Conservation (phyloP, 345 rosid genomes). For the Brassica carinata region DNA sequence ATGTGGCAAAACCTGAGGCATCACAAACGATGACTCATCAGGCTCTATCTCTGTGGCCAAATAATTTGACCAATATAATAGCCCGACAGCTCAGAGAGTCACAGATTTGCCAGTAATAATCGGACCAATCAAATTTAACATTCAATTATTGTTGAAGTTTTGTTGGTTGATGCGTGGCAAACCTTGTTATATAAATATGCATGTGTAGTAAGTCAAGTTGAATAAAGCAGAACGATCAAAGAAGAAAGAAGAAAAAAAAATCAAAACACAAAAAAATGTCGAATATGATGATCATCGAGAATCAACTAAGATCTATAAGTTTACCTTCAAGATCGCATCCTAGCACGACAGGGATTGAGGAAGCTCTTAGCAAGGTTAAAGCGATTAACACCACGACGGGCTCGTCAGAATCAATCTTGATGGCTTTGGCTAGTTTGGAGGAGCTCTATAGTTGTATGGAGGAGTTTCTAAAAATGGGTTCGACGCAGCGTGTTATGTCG, state of each 20-base stretch:
- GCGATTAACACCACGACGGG: conserved; percentile 35
- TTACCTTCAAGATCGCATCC: conserved; percentile 79
- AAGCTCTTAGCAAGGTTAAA: conserved; percentile 54
- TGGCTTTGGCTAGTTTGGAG: conserved; percentile 46
- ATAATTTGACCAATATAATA: conserved; percentile 37
- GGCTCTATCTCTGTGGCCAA: conserved; percentile 29
- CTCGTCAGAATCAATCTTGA: conserved; percentile 44
- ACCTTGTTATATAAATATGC: conserved; percentile 15
- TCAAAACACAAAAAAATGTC: conserved; percentile 17
- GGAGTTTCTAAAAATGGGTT: conserved; percentile 56
- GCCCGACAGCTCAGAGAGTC: conserved; percentile 44
- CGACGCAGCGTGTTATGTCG: conserved; percentile 55
- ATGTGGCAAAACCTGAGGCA: conserved; percentile 50
- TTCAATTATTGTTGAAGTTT: conserved; percentile 37
- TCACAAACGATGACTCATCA: conserved; percentile 46
- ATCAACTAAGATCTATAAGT: conserved; percentile 61
- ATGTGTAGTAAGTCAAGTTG: conserved; percentile 11
- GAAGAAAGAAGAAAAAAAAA: neutral
- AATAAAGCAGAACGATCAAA: neutral
- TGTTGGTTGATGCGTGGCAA: conserved; percentile 38
- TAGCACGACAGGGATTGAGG: conserved; percentile 47
- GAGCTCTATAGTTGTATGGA: conserved; percentile 49
- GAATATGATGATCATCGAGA: conserved; percentile 47
- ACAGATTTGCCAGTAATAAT: conserved; percentile 21
- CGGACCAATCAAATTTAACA: conserved; percentile 34